Percentiles rank a stretch among this genome's conserved stretches.
phyloP scores from a whole-genome alignment of 2,329 filamentous ascomycete genomes.

The Lasiodiplodia theobromae region DNA sequence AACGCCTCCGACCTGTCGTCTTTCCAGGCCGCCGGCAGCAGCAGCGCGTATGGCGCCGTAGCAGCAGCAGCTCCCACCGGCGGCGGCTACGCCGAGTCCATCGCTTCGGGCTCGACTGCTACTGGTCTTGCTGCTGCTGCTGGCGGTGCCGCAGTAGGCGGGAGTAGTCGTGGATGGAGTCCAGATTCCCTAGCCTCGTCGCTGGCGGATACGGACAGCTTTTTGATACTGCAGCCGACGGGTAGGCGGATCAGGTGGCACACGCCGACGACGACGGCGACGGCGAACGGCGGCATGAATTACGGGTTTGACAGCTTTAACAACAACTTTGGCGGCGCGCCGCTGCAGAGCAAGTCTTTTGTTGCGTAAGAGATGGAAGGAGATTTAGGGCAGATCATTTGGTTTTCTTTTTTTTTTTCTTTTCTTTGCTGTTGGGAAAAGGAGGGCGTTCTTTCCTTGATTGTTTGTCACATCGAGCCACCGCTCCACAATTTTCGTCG shows the following conservation, averaged over 20 bases:
- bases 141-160: neutral
- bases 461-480: neutral
- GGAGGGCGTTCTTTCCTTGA: neutral
- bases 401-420: too few relatives aligned
- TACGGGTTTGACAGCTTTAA: neutral
- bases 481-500: neutral
- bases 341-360: neutral
- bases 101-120: neutral
- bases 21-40: neutral
- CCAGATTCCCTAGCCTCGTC: neutral
- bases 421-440: neutral
- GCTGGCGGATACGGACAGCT: constrained; percentile 1
- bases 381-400: too few relatives aligned
- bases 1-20: neutral
- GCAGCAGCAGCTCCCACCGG: too few relatives aligned
- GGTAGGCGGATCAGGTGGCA: constrained; percentile 1
- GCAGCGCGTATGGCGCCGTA: neutral
- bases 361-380: neutral
- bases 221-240: constrained; percentile 19
- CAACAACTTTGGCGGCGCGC: neutral
- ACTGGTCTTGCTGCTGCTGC: neutral
- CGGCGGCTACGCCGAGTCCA: neutral
- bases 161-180: neutral
- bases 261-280: neutral
- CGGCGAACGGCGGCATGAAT: neutral